Percentiles rank a stretch among this genome's conserved stretches.
Conservation (phyloP, 495 filamentous ascomycete species). For the Penicillium mononematosum region DNA sequence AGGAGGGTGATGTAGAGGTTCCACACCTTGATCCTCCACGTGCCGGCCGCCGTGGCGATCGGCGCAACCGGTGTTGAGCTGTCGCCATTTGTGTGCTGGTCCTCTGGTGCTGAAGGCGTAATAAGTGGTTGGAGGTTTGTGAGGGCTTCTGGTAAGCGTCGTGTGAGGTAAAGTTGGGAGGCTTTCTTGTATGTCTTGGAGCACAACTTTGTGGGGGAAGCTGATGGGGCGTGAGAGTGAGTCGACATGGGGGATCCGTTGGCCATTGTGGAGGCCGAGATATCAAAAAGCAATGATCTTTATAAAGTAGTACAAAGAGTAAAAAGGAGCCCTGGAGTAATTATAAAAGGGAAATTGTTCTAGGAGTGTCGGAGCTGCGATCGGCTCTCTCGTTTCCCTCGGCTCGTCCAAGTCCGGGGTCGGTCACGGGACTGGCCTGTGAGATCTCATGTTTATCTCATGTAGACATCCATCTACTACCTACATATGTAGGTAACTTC, state of each 20-base stretch:
- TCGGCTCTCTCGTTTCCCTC: slow-evolving; percentile 36
- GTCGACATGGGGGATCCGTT: slow-evolving; percentile 37
- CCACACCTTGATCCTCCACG: slow-evolving; percentile 91
- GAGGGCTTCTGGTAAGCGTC: slow-evolving; percentile 85
- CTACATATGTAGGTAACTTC: no score
- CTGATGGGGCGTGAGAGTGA: slow-evolving; percentile 49
- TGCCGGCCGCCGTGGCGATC: slow-evolving; percentile 68
- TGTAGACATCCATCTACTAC: no score
- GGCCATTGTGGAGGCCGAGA: slow-evolving; percentile 30
- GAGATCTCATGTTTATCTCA: background rate
- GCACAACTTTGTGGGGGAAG: slow-evolving; percentile 62
- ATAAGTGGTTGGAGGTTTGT: slow-evolving; percentile 78
- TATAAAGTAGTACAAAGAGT: background rate
- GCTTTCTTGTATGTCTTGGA: slow-evolving; percentile 75
- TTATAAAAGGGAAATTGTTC: slow-evolving; percentile 12
- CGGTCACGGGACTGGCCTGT: slow-evolving; percentile 29
- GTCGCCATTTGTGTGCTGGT: slow-evolving; percentile 39
- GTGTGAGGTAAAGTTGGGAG: slow-evolving; percentile 87
- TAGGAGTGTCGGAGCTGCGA: slow-evolving; percentile 18
- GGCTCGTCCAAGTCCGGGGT: slow-evolving; percentile 35
- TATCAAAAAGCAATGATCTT: slow-evolving; percentile 9
- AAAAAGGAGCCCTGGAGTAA: slow-evolving; percentile 6
- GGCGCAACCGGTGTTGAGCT: slow-evolving; percentile 53
- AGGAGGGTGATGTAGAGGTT: slow-evolving; percentile 91
- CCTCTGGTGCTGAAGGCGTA: slow-evolving; percentile 37